Conservation (phyloP, 83 land plant species). For the Isoetes engelmannii region DNA sequence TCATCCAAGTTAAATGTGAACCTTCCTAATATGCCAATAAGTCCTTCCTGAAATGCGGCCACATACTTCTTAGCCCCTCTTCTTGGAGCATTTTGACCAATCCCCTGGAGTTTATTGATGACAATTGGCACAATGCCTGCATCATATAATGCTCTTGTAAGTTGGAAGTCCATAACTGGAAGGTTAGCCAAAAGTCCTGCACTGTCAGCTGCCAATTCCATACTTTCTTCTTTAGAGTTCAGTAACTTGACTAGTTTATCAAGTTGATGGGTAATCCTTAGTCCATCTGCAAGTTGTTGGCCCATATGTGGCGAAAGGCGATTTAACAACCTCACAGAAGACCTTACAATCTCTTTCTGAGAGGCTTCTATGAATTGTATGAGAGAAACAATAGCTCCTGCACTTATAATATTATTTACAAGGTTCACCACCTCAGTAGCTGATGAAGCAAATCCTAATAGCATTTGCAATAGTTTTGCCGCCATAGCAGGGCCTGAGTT, state of each 20-base stretch:
- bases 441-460: constrained; percentile 35
- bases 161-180: constrained; percentile 39
- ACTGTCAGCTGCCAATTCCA: constrained; percentile 41
- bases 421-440: constrained; percentile 27
- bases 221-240: constrained; percentile 23
- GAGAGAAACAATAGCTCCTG: constrained; percentile 36
- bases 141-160: constrained; percentile 40
- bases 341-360: constrained; percentile 35
- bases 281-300: constrained; percentile 50
- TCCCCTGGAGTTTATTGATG: constrained; percentile 27
- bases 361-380: constrained; percentile 46
- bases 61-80: constrained; percentile 28
- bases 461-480: constrained; percentile 27
- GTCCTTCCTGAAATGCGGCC: constrained; percentile 32
- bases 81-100: constrained; percentile 23
- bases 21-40: constrained; percentile 48
- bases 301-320: constrained; percentile 43
- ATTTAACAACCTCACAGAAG: constrained; percentile 36
- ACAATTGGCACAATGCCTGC: constrained; percentile 29
- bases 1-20: constrained; percentile 45
- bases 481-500: constrained; percentile 38
- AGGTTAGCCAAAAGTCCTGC: constrained; percentile 47
- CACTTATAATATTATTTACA: constrained; percentile 36
- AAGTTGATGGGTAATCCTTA: constrained; percentile 54
- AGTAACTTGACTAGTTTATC: constrained; percentile 39